Base-by-base conservation (phyloP, 345 rosid species). In the Theobroma cacao region DNA sequence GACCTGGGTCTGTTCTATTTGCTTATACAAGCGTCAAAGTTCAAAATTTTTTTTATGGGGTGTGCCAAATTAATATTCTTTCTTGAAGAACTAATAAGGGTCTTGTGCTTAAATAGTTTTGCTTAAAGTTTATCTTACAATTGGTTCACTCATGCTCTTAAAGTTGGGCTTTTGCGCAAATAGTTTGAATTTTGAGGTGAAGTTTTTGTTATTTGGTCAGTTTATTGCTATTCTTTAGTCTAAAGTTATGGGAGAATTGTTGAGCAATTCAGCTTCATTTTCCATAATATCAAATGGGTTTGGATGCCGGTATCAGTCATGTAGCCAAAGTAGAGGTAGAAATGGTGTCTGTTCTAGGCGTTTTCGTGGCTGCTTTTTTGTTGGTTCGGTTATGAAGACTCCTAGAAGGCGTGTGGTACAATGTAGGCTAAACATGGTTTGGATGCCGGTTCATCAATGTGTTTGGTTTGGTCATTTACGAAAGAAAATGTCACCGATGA, bases 251-350 rank as follows among this genome's bases (percentile, higher is more conserved):
- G 76, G 74, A 34, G 88, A 83, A 68, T 2, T 79, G 3, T 63
- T 75, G 77, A 74, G 80, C 60, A 78, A 70, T 74, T 76, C 84
- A 74, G 50, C 65, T 78, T 75, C 82, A 11, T 41, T 75, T 69
- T 28, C 60, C 20, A 72, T 77, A 33, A 75, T 67, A 15, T 43
- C 76, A 30, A 62, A 73, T 73, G 77, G 82, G 31, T 68, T 81
- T 75, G 73, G 85, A 76, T 33, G 50, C 64, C 55, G 66, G 33
- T 33, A 18, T 77, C 77, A 61, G 12, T 50, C 69, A 43, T 40
- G 40, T 76, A 18, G 4, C 30, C 68, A 28, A 20, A 59, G 38
- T 43, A 75, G 24, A 40, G 17, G 36, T 75, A 26, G 59, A 69
- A 69, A 45, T 26, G 18, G 43, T 24, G 67, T 60, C 26, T 28